Percentiles rank a stretch among this genome's conserved stretches.
Conservation (phyloP, 805 yeast species). For the Lipomyces mesembrius region DNA sequence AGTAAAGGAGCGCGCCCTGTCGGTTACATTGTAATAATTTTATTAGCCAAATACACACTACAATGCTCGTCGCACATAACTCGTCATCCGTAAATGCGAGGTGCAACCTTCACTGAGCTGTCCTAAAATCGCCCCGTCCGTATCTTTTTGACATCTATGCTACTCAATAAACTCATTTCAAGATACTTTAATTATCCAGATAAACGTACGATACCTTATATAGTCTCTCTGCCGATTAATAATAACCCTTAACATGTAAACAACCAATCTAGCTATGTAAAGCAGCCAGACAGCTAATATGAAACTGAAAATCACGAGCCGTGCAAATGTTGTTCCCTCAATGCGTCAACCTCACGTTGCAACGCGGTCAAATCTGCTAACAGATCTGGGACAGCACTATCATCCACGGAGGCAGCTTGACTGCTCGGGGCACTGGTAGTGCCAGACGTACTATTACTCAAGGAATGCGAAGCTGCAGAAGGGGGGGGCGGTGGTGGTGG, state of each 20-base stretch:
- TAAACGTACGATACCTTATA: background rate
- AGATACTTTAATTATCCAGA: background rate
- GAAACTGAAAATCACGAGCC: background rate
- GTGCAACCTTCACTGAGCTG: background rate
- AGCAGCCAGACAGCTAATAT: background rate
- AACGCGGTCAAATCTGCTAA: slow-evolving; percentile 36
- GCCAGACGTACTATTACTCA: background rate
- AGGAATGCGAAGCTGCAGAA: background rate
- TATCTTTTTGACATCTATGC: background rate
- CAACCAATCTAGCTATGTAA: background rate
- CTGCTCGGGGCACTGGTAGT: slow-evolving; percentile 2
- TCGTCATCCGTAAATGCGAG: background rate
- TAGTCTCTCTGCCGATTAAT: background rate
- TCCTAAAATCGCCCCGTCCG: background rate
- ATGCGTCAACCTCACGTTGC: slow-evolving; percentile 34
- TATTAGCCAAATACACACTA: background rate
- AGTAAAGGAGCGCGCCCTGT: background rate
- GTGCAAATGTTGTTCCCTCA: slow-evolving; percentile 25
- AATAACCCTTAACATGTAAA: no score
- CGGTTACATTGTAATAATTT: background rate
- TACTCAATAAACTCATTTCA: background rate
- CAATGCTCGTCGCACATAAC: background rate
- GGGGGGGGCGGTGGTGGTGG: slow-evolving; percentile 20
- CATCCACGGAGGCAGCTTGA: slow-evolving; percentile 11
- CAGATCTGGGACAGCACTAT: slow-evolving; percentile 27